A percentile compares a stretch with the other conserved stretches of the same genome.
These are phyloP conservation scores for Tubosaeta sp. DNA, from an alignment of 768 basidiomycete species.

Conservation along the genomic window DNA sequence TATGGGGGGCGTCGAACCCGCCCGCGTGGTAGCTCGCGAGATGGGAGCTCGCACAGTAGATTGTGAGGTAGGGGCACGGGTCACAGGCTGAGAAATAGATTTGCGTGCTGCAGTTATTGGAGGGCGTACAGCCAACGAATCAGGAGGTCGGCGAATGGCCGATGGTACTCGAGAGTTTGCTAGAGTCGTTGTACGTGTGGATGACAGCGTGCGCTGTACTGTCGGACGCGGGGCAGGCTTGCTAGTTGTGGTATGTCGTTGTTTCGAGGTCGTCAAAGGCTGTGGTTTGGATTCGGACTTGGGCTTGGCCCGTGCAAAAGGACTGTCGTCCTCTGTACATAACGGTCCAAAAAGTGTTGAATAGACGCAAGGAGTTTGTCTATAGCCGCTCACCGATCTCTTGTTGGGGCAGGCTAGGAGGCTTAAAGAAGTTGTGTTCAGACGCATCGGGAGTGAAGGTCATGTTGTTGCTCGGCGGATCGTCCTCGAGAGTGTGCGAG, in stretches of 20 bases:
- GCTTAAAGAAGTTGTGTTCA: slow-evolving; percentile 22
- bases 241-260: not conserved
- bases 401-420: slow-evolving; percentile 13
- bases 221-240: slow-evolving; percentile 7
- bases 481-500: slow-evolving; percentile 33
- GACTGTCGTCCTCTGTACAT: slow-evolving; percentile 26
- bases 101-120: slow-evolving; percentile 1
- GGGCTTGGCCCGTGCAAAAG: slow-evolving; percentile 19
- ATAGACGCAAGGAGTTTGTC: not conserved
- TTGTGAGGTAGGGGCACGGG: slow-evolving; percentile 23
- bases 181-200: not conserved
- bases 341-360: not conserved
- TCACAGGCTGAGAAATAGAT: slow-evolving; percentile 19
- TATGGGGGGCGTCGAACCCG: slow-evolving; percentile 16
- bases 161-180: slow-evolving; percentile 10
- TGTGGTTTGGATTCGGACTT: slow-evolving; percentile 7
- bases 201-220: slow-evolving; percentile 3
- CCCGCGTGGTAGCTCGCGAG: slow-evolving; percentile 20
- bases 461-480: slow-evolving; percentile 11
- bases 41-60: slow-evolving; percentile 12
- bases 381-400: slow-evolving; percentile 21
- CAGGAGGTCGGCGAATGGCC: slow-evolving; percentile 6
- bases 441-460: slow-evolving; percentile 20
- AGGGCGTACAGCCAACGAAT: slow-evolving; percentile 7
- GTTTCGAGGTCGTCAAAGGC: not conserved